phyloP scores from a whole-genome alignment of 345 rosid species.

The Arabis alpina region DNA sequence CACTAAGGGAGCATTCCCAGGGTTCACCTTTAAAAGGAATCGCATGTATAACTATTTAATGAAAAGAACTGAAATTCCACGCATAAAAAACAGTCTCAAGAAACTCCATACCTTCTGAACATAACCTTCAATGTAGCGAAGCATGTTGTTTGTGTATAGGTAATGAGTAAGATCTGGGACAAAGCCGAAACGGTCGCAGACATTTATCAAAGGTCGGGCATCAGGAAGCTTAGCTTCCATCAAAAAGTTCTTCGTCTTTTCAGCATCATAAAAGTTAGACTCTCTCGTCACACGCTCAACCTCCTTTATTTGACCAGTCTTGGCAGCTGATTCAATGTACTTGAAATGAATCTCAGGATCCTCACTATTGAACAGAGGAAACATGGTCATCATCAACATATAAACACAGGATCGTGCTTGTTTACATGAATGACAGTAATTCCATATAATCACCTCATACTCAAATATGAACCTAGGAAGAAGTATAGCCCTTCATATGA shows the following conservation, averaged over 20 bases:
- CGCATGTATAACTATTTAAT: background rate
- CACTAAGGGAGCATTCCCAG: conserved; percentile 97
- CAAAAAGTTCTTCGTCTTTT: conserved; percentile 93
- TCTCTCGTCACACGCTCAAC: conserved; percentile 99
- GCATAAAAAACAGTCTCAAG: background rate
- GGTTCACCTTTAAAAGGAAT: conserved; percentile 73
- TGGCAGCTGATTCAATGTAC: conserved; percentile 98
- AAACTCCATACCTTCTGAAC: conserved; percentile 83
- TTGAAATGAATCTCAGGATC: conserved; percentile 98
- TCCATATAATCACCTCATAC: conserved; percentile 69
- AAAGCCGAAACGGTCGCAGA: conserved; percentile 97
- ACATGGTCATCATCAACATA: conserved; percentile 25
- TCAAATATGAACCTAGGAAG: conserved; percentile 94
- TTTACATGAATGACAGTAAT: conserved; percentile 28
- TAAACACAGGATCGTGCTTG: conserved; percentile 12
- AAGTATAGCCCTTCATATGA: conserved; percentile 98
- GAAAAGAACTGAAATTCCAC: background rate
- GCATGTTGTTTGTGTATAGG: conserved; percentile 90
- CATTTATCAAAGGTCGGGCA: conserved; percentile 97
- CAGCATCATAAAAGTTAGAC: conserved; percentile 92
- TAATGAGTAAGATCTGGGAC: conserved; percentile 98
- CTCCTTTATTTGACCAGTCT: conserved; percentile 95
- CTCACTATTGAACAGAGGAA: conserved; percentile 63
- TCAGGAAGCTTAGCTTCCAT: conserved; percentile 99
- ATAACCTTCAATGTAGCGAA: conserved; percentile 98